Evolutionary conservation across 768 basidiomycete genomes (phyloP).

Genomic region (Russula dissimulans): DNA sequence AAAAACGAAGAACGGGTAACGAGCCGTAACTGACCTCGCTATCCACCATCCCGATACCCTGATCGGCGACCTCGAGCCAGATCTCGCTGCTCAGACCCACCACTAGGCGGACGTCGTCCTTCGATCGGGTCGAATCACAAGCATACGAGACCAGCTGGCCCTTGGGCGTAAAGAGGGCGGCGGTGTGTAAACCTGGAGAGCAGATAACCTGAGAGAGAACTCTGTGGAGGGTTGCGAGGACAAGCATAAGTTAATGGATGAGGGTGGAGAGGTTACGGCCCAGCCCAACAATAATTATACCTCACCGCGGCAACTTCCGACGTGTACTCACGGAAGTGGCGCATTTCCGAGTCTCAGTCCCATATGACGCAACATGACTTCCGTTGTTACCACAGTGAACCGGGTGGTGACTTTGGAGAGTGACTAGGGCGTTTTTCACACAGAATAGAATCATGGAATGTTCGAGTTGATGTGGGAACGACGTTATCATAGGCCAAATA

Average conservation of each 20-base stretch:
- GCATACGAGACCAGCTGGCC: constrained; percentile 67
- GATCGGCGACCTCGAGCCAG: constrained; percentile 66
- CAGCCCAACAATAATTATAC: background rate
- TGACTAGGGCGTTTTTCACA: background rate
- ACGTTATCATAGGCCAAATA: background rate
- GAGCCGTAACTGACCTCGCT: constrained; percentile 49
- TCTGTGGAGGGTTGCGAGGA: constrained; percentile 56
- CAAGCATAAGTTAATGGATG: constrained; percentile 41
- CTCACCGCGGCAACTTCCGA: constrained; percentile 3
- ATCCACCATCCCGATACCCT: constrained; percentile 64
- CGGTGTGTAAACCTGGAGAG: constrained; percentile 57
- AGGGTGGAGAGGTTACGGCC: too few relatives aligned
- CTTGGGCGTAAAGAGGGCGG: constrained; percentile 59
- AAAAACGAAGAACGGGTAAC: background rate
- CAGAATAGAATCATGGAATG: background rate
- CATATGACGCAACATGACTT: background rate
- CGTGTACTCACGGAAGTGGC: background rate
- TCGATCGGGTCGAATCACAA: constrained; percentile 43
- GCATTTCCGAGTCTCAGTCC: background rate
- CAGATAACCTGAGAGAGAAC: constrained; percentile 55
- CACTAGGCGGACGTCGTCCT: constrained; percentile 66
- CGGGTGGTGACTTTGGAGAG: too few relatives aligned
- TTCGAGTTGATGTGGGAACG: background rate
- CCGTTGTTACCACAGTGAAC: background rate
- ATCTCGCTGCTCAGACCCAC: constrained; percentile 67